Conservation (phyloP, 345 rosid genomes). For the Citrus glauca region DNA sequence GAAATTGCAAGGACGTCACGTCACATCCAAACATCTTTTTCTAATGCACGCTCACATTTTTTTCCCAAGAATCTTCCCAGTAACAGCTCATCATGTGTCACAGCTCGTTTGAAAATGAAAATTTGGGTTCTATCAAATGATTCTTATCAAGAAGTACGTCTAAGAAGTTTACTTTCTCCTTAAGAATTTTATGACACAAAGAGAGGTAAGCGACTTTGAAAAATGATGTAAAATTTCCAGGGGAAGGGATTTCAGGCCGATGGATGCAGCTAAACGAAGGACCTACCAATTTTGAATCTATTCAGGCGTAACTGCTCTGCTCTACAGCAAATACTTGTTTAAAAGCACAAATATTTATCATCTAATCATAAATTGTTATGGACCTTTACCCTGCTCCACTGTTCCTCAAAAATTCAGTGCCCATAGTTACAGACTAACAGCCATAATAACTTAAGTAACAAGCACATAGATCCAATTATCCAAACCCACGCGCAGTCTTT, state of each 20-base stretch:
- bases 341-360: no score
- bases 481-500: neutral
- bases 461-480: neutral
- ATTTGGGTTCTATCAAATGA: neutral
- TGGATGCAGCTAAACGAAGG: neutral
- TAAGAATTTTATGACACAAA: neutral
- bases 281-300: no score
- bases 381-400: neutral
- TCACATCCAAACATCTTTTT: neutral
- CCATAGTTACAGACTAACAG: neutral
- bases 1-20: neutral
- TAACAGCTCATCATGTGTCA: neutral
- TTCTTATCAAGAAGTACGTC: no score
- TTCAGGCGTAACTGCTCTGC: no score
- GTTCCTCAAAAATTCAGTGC: neutral
- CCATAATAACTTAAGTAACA: neutral
- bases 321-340: no score
- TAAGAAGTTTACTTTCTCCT: no score
- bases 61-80: neutral
- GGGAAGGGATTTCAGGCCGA: neutral
- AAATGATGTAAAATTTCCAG: neutral
- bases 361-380: neutral
- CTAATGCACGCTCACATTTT: no score
- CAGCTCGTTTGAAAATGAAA: neutral
- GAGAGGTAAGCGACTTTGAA: neutral